Evolutionary conservation across 2,329 filamentous ascomycete species (phyloP), one percentile per base, ranked within the genome.

Genomic region (Colletotrichum higginsianum): DNA sequence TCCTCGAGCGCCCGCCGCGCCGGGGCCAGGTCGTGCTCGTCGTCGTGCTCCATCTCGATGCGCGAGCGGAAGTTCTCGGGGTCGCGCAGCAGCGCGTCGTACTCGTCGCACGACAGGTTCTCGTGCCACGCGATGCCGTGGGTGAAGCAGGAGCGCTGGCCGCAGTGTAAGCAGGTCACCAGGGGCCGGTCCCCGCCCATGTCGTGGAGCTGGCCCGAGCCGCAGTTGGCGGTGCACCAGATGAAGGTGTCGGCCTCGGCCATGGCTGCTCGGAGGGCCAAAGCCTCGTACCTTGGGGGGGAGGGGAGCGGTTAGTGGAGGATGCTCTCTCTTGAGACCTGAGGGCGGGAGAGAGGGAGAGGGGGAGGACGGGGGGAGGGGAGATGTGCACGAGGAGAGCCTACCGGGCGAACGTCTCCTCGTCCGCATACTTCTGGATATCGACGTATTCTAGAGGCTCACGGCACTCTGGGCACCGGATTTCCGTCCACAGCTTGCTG

Each of bases 171-270:
- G 75, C 86, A 86, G 18, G 78, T 80, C 49, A 85, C 82, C 21
- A 84, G 85, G 0, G 85, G 82, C 4, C 82, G 79, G 2, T 75
- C 75, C 1, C 74, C 66, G 18, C 84, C 84, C 4, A 77, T 80
- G 1, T 81, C 79, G 57, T 90, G 88, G 2, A 88, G 80, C 73
- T 90, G 88, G 0, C 88, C 88, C 1, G 82, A 84, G 11, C 80
- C 82, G 74, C 89, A 91, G 2, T 79, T 81, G 0, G 86, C 79
- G 1, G 88, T 82, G 74, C 89, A 91, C 85, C 86, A 89, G 16
- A 84, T 77, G 74, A 89, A 90, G 42, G 84, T 84, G 0, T 82
- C 79, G 1, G 84, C 78, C 23, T 79, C 76, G 21, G 83, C 81
- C 64, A 89, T 79, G 13, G 82, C 83, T 13, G 82, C 81, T 21